A percentile compares a stretch with the other conserved stretches of the same genome.
phyloP scores from a whole-genome alignment of 805 yeast species.

The Cyberlindnera petersonii region DNA sequence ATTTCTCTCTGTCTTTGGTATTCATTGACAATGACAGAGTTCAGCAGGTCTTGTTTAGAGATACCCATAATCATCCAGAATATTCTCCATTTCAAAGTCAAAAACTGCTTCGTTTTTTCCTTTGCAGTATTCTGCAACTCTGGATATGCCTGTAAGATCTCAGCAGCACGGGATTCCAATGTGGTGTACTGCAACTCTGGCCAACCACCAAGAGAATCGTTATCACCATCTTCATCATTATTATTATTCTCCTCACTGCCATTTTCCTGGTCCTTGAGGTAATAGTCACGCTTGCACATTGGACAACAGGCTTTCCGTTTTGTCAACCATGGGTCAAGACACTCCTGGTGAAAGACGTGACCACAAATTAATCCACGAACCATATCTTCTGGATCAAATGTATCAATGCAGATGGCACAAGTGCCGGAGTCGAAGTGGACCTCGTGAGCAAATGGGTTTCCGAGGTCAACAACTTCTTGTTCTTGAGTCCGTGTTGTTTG shows the following conservation, averaged over 20 bases:
- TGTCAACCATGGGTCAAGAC: conserved; percentile 80
- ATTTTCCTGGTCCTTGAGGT: conserved; percentile 27
- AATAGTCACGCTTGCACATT: conserved; percentile 71
- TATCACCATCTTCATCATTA: conserved; percentile 30
- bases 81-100: conserved; percentile 28
- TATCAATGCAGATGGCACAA: conserved; percentile 77
- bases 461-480: conserved; percentile 20
- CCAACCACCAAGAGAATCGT: conserved; percentile 23
- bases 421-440: conserved; percentile 59
- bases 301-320: conserved; percentile 79
- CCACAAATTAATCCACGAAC: conserved; percentile 79
- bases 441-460: conserved; percentile 21
- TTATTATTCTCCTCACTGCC: conserved; percentile 9
- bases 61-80: conserved; percentile 61
- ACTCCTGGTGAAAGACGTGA: conserved; percentile 75
- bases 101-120: conserved; percentile 34
- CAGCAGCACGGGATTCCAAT: conserved; percentile 38
- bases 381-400: conserved; percentile 53
- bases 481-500: neutral
- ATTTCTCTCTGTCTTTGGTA: conserved; percentile 10
- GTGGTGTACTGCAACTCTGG: conserved; percentile 38
- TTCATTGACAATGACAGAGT: conserved; percentile 42
- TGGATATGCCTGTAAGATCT: conserved; percentile 37
- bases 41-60: conserved; percentile 41
- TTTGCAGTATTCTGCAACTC: conserved; percentile 45